phyloP scores from a whole-genome alignment of 2,329 filamentous ascomycete species.

The Biscogniauxia mediterranea region DNA sequence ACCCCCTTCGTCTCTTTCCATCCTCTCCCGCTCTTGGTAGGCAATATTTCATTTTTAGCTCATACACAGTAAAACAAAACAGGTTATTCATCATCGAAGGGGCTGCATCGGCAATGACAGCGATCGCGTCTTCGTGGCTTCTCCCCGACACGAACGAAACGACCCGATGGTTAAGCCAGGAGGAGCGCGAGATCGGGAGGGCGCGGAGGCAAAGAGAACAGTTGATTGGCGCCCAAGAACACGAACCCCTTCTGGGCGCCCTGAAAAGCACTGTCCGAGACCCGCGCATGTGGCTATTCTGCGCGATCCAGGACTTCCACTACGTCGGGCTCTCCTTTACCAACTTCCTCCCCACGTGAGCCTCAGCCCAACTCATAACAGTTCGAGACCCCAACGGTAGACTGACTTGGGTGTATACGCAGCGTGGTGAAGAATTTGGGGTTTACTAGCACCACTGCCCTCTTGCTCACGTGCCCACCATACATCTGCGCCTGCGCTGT shows the following conservation, averaged over 20 bases:
- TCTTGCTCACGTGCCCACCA: slow-evolving; percentile 50
- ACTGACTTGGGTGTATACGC: slow-evolving; percentile 19
- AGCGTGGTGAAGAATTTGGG: background rate
- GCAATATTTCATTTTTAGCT: background rate
- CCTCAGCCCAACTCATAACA: slow-evolving; percentile 1
- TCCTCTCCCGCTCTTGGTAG: too few relatives aligned
- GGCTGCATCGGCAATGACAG: slow-evolving; percentile 28
- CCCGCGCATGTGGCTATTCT: slow-evolving; percentile 50
- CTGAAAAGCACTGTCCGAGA: slow-evolving; percentile 46
- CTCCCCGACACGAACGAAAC: slow-evolving; percentile 36
- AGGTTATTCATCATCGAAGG: slow-evolving; percentile 32
- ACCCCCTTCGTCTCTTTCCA: background rate
- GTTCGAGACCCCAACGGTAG: background rate
- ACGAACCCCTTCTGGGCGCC: slow-evolving; percentile 42
- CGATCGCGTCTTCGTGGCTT: slow-evolving; percentile 32
- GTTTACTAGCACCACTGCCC: slow-evolving; percentile 46
- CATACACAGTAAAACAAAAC: background rate
- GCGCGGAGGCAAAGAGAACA: slow-evolving; percentile 28
- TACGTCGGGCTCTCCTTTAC: slow-evolving; percentile 17
- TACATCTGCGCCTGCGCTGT: slow-evolving; percentile 47
- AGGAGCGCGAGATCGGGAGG: slow-evolving; percentile 40
- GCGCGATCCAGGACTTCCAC: slow-evolving; percentile 43
- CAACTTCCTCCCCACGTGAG: slow-evolving; percentile 37
- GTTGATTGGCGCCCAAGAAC: slow-evolving; percentile 7
- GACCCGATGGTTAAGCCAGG: slow-evolving; percentile 40